Conservation (phyloP, 345 rosid species). For the Salix caprea region DNA sequence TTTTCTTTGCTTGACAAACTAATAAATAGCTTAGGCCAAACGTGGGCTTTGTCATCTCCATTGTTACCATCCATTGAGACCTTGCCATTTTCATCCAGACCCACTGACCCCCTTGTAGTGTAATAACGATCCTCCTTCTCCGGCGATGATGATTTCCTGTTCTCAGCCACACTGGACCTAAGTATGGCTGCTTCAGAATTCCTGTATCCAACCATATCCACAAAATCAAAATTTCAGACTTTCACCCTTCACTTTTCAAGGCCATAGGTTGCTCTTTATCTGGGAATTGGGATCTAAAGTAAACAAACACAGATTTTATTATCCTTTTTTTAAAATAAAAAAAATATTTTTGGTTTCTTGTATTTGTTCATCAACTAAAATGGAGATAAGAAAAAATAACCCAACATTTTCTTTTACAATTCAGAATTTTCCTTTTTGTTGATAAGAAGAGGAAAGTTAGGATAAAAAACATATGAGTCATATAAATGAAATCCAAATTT, state of each 20-base stretch:
- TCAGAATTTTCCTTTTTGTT: slow-evolving; percentile 11
- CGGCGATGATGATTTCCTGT: slow-evolving; percentile 39
- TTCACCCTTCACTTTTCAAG: neutral
- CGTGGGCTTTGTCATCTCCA: slow-evolving; percentile 42
- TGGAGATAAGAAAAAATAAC: neutral
- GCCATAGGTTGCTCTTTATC: neutral
- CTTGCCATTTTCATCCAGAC: slow-evolving; percentile 48
- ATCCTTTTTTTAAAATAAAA: neutral
- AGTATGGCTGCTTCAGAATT: slow-evolving; percentile 47
- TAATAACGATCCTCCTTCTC: slow-evolving; percentile 66
- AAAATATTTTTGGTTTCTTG: neutral
- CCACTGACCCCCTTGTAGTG: slow-evolving; percentile 52
- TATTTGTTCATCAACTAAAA: slow-evolving; percentile 29
- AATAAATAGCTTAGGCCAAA: slow-evolving; percentile 61
- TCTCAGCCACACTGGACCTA: slow-evolving; percentile 30
- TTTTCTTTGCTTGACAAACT: slow-evolving; percentile 69
- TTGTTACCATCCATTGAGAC: slow-evolving; percentile 29
- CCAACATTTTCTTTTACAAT: slow-evolving; percentile 2
- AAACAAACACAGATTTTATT: neutral
- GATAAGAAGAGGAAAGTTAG: neutral
- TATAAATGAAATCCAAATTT: neutral
- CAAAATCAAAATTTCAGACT: neutral
- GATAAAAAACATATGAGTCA: neutral
- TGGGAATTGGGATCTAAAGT: slow-evolving; percentile 4
- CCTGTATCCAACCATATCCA: slow-evolving; percentile 32